These are phyloP conservation scores for Irpex sp. DNA, from an alignment of 1,284 basidiomycete species.

Conservation along the genomic window DNA sequence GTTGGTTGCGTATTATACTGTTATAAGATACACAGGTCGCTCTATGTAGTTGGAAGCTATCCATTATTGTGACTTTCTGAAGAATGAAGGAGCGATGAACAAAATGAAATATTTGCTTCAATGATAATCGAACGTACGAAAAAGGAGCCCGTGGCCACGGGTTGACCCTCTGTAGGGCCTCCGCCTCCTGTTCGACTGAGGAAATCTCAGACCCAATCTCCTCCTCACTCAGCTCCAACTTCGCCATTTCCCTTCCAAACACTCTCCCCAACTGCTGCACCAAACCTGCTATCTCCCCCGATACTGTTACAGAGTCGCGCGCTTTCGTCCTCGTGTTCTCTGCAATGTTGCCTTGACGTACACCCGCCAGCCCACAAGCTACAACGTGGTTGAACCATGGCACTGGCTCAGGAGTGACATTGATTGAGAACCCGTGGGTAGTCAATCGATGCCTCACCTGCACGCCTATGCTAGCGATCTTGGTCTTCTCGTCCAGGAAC, in stretches of 20 bases:
- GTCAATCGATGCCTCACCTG: conserved; percentile 94
- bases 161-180: conserved; percentile 3
- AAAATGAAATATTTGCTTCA: background rate
- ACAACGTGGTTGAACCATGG: conserved; percentile 87
- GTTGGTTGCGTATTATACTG: no score
- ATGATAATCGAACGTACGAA: background rate
- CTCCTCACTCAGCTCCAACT: conserved; percentile 44
- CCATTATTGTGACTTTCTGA: no score
- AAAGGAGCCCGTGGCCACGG: conserved; percentile 14
- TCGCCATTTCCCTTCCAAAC: conserved; percentile 53
- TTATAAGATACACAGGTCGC: no score
- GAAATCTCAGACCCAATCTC: conserved; percentile 51
- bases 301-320: conserved; percentile 32
- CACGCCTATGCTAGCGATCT: conserved; percentile 94
- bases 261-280: conserved; percentile 48
- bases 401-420: conserved; percentile 78
- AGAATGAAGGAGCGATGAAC: no score
- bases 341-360: conserved; percentile 70
- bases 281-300: conserved; percentile 50
- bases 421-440: conserved; percentile 94
- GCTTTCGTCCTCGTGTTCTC: conserved; percentile 32
- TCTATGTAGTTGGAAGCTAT: no score
- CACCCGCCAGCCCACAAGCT: conserved; percentile 90
- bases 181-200: conserved; percentile 25
- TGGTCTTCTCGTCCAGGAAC: conserved; percentile 64